A percentile compares a stretch with the other conserved stretches of the same genome.
Conservation (phyloP, 1,139 yeast species). For the Zygosaccharomyces pseudobailii region DNA sequence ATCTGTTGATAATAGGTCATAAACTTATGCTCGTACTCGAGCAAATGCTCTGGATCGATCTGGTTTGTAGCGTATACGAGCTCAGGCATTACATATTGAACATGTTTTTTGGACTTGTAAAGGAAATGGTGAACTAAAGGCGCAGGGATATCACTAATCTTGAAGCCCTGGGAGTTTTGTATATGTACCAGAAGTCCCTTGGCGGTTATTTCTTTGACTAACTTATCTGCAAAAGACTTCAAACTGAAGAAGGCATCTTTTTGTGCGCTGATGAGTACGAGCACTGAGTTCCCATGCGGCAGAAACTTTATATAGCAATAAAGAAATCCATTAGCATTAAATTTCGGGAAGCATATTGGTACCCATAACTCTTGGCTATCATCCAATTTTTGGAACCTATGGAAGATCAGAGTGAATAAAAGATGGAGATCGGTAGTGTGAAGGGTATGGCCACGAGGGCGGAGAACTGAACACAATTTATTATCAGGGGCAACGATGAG, state of each 20-base stretch:
- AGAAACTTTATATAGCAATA: slow-evolving; percentile 72
- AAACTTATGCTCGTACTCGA: slow-evolving; percentile 20
- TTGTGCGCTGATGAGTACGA: slow-evolving; percentile 76
- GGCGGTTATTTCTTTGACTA: slow-evolving; percentile 43
- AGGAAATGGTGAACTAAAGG: slow-evolving; percentile 73
- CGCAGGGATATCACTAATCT: slow-evolving; percentile 51
- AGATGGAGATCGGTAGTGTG: slow-evolving; percentile 68
- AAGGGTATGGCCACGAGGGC: slow-evolving; percentile 60
- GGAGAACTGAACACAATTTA: slow-evolving; percentile 51
- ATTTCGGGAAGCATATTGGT: slow-evolving; percentile 87
- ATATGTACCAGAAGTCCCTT: slow-evolving; percentile 37
- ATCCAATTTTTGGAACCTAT: slow-evolving; percentile 35
- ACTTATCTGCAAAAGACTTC: slow-evolving; percentile 52
- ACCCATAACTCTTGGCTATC: slow-evolving; percentile 78
- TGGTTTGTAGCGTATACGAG: slow-evolving; percentile 15
- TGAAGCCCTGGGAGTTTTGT: slow-evolving; percentile 38
- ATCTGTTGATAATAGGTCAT: slow-evolving; percentile 28
- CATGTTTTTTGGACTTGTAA: slow-evolving; percentile 61
- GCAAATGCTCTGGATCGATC: slow-evolving; percentile 4
- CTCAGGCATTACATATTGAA: slow-evolving; percentile 48
- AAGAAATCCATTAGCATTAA: slow-evolving; percentile 81
- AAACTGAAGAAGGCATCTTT: slow-evolving; percentile 76
- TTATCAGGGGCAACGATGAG: slow-evolving; percentile 53
- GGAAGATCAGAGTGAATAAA: slow-evolving; percentile 56
- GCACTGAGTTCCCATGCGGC: slow-evolving; percentile 42